Evolutionary conservation across 1,139 yeast genomes (phyloP), one percentile per base, ranked within the genome.

Genomic region (Saccharomycopsis crataegensis): DNA sequence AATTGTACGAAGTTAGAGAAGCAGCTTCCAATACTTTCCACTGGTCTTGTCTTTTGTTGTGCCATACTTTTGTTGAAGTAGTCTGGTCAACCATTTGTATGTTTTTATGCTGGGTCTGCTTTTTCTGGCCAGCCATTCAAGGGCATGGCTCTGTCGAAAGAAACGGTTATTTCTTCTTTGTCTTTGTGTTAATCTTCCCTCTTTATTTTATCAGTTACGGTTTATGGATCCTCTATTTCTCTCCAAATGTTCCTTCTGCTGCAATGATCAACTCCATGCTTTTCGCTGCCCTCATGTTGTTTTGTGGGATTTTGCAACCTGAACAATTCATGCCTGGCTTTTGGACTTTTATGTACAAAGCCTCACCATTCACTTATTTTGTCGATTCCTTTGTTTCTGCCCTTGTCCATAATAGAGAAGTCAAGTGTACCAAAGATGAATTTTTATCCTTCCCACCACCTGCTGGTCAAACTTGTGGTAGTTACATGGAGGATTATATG

Each of bases 11-110:
- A 64, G 83, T 77, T 17, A 72, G 86, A 66, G 87, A 82, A 63
- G 72, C 78, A 52, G 73, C 78, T 48, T 79, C 85, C 8, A 80
- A 79, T 62, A 81, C 86, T 22, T 82, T 79, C 71, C 83, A 79
- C 62, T 82, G 84, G 85, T 65, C 70, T 58, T 67, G 69, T 38
- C 62, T 77, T 54, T 59, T 76, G 48, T 55, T 74, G 36, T 65
- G 76, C 16, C 75, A 74, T 56, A 63, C 65, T 43, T 52, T 67
- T n/a, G 66, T 71, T 41, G 81, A 77, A 63, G 62, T 74, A 12
- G 57, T 57, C 53, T 62, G 64, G 63, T 55, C 70, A 9, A 57
- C 63, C 48, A 62, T 58, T 53, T 60, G 67, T 59, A 62, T 66
- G 52, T 69, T 66, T 60, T 62, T 74, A 59, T 68, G 72, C 59